Evolutionary conservation across 75 land plant species (phyloP), one percentile per base, ranked within the genome.

Genomic region (Picea glauca): DNA sequence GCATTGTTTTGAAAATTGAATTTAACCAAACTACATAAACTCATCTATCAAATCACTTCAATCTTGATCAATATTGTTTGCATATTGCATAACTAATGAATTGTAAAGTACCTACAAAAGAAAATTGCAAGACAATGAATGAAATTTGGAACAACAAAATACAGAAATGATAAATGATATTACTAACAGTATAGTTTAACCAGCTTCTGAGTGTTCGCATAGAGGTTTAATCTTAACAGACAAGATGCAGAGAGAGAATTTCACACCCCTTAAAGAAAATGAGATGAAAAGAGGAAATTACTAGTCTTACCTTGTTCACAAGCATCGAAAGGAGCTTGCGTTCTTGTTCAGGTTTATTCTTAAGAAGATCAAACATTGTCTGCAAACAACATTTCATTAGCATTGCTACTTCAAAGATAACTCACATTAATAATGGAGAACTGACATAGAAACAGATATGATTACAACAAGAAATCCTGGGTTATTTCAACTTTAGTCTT

Each of bases 341-440:
- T 79, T 93, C 99, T 84, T 91, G 98, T 77, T 98, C 99, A 79
- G 99, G 86, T 83, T 98, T 98, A 74, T 87, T 82, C 80, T 79
- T 91, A 74, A 98, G 83, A 58, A 98, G 89, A 5, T 78, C 70
- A 79, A 82, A 94, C 13, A 97, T 85, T 21, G 87, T 87, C 99
- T 97, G 83, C 46, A 81, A 58, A 58, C 15, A 64, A 30, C 26
- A 35, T 60, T 75, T 30, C 58, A 21, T 73, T 56, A 54, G 58
- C 23, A 67, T 17, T 33, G 4, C 15, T 4, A 67, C 7, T 38
- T 38, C 18, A 67, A 5, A 38, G 38, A 67, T 2, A 40, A 40
- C 43, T 40, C 43, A 5, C 35, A 17, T 5, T 35, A 31, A 64
- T 14, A 33, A 35, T 33, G 17, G 7, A 66, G 17, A 66, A 31